Evolutionary conservation across 129 eudicot species (phyloP).

Genomic region (Dittrichia graveolens): DNA sequence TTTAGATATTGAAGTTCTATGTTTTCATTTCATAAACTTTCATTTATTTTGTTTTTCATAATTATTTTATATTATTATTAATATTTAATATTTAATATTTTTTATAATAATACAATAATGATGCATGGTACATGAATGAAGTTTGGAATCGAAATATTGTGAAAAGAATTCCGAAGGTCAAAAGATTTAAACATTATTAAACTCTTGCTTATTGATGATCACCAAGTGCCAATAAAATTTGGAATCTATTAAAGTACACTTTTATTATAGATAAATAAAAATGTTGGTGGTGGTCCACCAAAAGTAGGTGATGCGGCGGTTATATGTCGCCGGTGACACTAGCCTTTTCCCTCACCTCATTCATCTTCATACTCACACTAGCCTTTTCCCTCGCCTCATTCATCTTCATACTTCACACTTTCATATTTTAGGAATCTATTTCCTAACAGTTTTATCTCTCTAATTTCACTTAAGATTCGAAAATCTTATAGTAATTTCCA

Average conservation of each 20-base stretch:
- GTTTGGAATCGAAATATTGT: no score
- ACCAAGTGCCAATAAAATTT: not conserved
- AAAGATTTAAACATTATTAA: no score
- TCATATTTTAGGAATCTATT: not conserved
- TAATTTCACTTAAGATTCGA: not conserved
- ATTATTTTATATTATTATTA: no score
- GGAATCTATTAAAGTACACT: constrained; percentile 34
- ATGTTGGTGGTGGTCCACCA: constrained; percentile 38
- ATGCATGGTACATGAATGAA: no score
- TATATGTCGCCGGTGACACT: constrained; percentile 33
- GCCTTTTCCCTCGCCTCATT: not conserved
- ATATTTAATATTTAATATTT: no score
- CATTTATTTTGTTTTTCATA: no score
- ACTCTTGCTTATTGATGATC: no score
- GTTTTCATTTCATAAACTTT: no score
- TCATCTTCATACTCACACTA: constrained; percentile 1
- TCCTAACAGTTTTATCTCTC: not conserved
- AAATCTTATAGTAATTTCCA: no score
- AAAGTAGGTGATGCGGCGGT: constrained; percentile 28
- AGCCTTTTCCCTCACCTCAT: not conserved
- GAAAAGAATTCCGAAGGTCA: no score
- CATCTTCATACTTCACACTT: constrained; percentile 1
- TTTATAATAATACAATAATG: no score
- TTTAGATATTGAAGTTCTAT: no score
- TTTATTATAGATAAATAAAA: not conserved